Base-by-base conservation (phyloP, 139 green algal genomes). In the Chlorella sorokiniana region DNA sequence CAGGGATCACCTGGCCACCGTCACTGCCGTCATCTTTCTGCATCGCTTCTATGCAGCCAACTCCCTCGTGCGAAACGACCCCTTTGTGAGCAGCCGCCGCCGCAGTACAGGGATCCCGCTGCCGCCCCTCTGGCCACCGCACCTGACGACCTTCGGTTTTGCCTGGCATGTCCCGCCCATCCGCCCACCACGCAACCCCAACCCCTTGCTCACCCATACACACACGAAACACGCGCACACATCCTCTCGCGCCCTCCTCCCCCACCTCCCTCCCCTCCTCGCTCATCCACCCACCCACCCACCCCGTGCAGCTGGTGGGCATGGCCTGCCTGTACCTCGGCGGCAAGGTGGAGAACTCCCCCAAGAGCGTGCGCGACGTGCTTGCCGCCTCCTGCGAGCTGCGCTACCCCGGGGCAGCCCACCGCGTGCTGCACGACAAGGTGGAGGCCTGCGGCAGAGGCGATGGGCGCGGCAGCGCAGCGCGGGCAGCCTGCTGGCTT, bases 301-400 rank as follows among this genome's bases (percentile, higher is more conserved):
- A n/a, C 54, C 35, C 22, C 38, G 10, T 83, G 69, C 91, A 97
- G 94, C 27, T 94, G 25, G 84, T 98, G 5, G 91, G 91, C 64
- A 92, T 88, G 6, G 90, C 94, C 9, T 96, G 92, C 87, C 86
- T 98, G 56, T 96, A 95, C 86, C 88, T 98, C 52, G 95, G 86
- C 0, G 88, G 91, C 56, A 98, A 98, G 87, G 89, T 98, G 69
- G 88, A 95, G 81, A 94, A 98, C 83, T 88, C 48, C 20, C 95
- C 94, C 4, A 93, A 94, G 81, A 78, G 78, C 23, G 82, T 97
- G 22, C 73, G 63, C 0, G 90, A 95, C 38, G 88, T 98, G 40
- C 62, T 95, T 22, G 37, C 52, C 3, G 70, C 72, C 27, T 75
- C 54, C 9, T 68, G 75, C n/a, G 44, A 78, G 71, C 38, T 40